phyloP scores from a whole-genome alignment of 371 early-diverging fungal genomes.

The Amoeboaphelidium protococcarum region DNA sequence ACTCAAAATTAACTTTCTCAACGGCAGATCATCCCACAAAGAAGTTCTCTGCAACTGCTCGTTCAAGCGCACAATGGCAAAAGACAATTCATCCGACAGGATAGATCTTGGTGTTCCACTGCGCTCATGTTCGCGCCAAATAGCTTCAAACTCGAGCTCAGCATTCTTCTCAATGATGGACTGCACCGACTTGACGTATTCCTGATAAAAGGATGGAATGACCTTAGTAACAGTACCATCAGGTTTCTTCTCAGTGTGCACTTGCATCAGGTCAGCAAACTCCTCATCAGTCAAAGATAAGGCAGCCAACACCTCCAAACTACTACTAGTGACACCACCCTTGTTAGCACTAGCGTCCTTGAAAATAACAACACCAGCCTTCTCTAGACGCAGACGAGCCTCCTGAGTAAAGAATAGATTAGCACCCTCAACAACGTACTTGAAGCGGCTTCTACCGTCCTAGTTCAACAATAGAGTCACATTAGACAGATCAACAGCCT shows the following conservation, averaged over 20 bases:
- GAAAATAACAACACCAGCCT: conserved; percentile 73
- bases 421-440: conserved; percentile 95
- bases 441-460: conserved; percentile 66
- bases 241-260: conserved; percentile 19
- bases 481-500: conserved; percentile 80
- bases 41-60: conserved; percentile 67
- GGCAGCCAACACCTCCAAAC: conserved; percentile 86
- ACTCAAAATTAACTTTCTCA: conserved; percentile 50
- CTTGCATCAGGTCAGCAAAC: conserved; percentile 70
- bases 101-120: conserved; percentile 50
- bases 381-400: conserved; percentile 81
- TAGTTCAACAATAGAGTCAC: conserved; percentile 39
- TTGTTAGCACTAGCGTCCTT: conserved; percentile 97
- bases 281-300: conserved; percentile 71
- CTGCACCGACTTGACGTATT: conserved; percentile 77
- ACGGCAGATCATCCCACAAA: conserved; percentile 66
- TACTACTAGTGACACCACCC: conserved; percentile 92
- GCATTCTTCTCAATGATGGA: conserved; percentile 76
- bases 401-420: conserved; percentile 95
- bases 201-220: conserved; percentile 60
- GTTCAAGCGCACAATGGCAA: conserved; percentile 73
- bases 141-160: conserved; percentile 69
- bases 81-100: conserved; percentile 66
- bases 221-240: conserved; percentile 1
- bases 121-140: conserved; percentile 61